phyloP scores from a whole-genome alignment of 2,329 filamentous ascomycete species.

The Ophiostoma tasmaniense region DNA sequence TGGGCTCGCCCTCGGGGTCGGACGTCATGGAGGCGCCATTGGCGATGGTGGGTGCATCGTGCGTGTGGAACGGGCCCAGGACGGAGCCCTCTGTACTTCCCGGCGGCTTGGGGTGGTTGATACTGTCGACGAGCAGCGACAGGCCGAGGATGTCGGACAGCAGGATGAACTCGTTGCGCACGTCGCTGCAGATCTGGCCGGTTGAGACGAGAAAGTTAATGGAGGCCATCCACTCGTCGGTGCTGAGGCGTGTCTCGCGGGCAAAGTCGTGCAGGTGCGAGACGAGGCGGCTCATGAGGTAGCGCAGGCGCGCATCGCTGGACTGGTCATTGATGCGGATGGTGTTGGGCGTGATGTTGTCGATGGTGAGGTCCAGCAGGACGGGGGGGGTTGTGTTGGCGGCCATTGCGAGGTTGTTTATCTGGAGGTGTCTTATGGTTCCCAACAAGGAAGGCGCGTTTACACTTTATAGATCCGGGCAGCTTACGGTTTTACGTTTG shows the following conservation, averaged over 20 bases:
- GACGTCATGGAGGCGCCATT: constrained; percentile 57
- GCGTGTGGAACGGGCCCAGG: constrained; percentile 74
- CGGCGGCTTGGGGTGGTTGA: constrained; percentile 72
- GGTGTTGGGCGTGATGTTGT: constrained; percentile 73
- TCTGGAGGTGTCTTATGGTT: no score
- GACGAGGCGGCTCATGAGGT: constrained; percentile 64
- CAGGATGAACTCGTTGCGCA: constrained; percentile 75
- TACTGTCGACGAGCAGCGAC: constrained; percentile 70
- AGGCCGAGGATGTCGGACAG: constrained; percentile 73
- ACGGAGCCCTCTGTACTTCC: constrained; percentile 68
- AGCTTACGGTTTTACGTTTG: neutral
- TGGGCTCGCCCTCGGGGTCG: constrained; percentile 59
- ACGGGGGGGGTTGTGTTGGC: constrained; percentile 10
- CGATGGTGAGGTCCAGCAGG: constrained; percentile 56
- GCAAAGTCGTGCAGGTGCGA: constrained; percentile 76
- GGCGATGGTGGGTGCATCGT: constrained; percentile 54
- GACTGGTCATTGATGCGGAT: constrained; percentile 66
- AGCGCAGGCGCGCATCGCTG: constrained; percentile 56
- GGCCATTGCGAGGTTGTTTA: constrained; percentile 6
- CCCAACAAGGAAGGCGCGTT: neutral
- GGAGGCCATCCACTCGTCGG: constrained; percentile 69
- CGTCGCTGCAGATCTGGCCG: constrained; percentile 65
- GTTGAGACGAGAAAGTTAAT: constrained; percentile 63
- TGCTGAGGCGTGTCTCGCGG: constrained; percentile 66
- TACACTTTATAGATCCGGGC: neutral